phyloP scores from a whole-genome alignment of 768 basidiomycete genomes.

The Russula virescens region DNA sequence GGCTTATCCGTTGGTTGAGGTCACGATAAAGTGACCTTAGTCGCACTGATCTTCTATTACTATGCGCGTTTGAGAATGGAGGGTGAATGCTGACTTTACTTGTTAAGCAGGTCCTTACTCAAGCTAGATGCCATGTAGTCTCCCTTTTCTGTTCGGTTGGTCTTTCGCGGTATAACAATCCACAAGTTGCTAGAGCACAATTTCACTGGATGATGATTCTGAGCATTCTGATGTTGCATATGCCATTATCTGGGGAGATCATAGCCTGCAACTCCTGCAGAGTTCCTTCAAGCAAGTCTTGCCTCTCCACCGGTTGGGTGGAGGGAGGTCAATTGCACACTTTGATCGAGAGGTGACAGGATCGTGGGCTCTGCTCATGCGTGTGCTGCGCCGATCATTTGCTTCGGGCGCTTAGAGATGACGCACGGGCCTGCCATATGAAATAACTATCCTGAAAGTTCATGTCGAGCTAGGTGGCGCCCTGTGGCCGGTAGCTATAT shows the following conservation, averaged over 20 bases:
- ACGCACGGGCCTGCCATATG: too few species aligned
- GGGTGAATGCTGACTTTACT: not conserved
- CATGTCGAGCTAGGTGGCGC: too few species aligned
- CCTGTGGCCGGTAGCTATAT: too few species aligned
- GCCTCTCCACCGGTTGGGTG: too few species aligned
- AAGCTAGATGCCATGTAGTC: not conserved
- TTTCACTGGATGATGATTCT: not conserved
- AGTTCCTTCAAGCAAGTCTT: too few species aligned
- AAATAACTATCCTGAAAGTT: too few species aligned
- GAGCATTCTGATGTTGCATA: not conserved
- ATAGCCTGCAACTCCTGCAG: not conserved
- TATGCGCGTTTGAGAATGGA: too few species aligned
- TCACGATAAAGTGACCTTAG: not conserved
- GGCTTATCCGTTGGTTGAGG: slow-evolving; percentile 35
- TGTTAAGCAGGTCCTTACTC: not conserved
- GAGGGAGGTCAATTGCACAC: too few species aligned
- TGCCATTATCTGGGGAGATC: not conserved
- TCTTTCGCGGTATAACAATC: not conserved
- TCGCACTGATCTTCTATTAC: slow-evolving; percentile 3
- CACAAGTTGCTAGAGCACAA: not conserved
- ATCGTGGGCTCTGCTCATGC: too few species aligned
- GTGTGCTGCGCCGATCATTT: too few species aligned
- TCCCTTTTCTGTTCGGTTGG: not conserved
- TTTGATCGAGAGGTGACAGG: too few species aligned
- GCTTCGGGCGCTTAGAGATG: too few species aligned